phyloP scores from a whole-genome alignment of 176 grass and related monocot genomes.

The Oryza officinalis region DNA sequence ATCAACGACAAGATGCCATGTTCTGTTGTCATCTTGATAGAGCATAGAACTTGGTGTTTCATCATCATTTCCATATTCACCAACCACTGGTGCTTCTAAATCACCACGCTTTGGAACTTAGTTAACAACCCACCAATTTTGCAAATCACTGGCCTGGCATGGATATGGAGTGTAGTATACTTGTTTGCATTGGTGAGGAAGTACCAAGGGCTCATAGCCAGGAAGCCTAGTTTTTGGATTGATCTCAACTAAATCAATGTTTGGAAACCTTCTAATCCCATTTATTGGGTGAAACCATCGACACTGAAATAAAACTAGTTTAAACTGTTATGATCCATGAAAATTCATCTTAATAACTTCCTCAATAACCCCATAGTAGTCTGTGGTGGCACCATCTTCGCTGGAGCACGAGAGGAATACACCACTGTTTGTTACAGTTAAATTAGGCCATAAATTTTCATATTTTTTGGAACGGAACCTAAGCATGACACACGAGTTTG shows the following conservation, averaged over 20 bases:
- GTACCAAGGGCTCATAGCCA: slow-evolving; percentile 1
- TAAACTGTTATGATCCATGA: neutral
- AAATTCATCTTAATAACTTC: neutral
- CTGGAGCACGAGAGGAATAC: neutral
- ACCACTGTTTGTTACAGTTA: neutral
- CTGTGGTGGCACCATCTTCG: neutral
- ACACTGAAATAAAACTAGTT: slow-evolving; percentile 3
- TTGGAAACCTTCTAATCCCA: neutral
- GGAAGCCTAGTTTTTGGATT: neutral
- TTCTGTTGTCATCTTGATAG: too few species aligned
- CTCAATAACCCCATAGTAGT: neutral
- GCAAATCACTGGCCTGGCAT: neutral
- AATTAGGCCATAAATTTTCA: neutral
- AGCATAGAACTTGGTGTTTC: too few species aligned
- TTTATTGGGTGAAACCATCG: slow-evolving; percentile 1
- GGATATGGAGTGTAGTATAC: slow-evolving; percentile 18
- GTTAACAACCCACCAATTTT: neutral
- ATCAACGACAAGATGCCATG: too few species aligned
- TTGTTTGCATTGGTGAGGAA: slow-evolving; percentile 11
- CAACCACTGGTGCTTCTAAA: neutral
- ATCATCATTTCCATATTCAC: neutral
- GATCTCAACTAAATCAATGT: neutral
- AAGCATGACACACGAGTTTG: neutral
- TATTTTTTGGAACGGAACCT: neutral
- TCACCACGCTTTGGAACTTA: neutral